These are phyloP conservation scores for Neoboletus brunneissimus DNA, from an alignment of 768 basidiomycete genomes.

Conservation along the genomic window DNA sequence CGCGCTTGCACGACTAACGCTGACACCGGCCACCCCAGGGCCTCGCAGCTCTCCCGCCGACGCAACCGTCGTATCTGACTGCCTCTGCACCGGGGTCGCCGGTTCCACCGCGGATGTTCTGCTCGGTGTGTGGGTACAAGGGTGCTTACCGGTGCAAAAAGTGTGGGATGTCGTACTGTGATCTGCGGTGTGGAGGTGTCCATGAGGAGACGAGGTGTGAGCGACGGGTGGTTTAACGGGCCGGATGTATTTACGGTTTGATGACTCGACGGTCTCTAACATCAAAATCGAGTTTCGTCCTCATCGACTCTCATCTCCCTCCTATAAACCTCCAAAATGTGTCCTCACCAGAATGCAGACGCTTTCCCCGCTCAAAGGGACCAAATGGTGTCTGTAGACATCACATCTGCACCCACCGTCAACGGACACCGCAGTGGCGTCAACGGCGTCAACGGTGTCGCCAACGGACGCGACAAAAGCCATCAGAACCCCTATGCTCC, in stretches of 20 bases:
- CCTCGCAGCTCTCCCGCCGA: slow-evolving; percentile 50
- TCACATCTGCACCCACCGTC: slow-evolving; percentile 35
- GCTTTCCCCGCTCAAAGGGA: slow-evolving; percentile 38
- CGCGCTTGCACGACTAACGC: background rate
- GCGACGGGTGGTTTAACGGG: slow-evolving; percentile 53
- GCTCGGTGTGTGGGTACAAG: slow-evolving; percentile 87
- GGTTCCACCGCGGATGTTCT: slow-evolving; percentile 68
- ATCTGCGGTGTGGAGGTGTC: slow-evolving; percentile 64
- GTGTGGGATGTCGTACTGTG: slow-evolving; percentile 77
- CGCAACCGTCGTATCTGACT: slow-evolving; percentile 68
- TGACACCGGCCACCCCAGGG: slow-evolving; percentile 41
- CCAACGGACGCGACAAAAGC: slow-evolving; percentile 40
- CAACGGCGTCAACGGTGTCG: slow-evolving; percentile 38
- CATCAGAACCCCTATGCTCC: slow-evolving; percentile 80
- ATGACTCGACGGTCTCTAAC: slow-evolving; percentile 9
- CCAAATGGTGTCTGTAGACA: slow-evolving; percentile 72
- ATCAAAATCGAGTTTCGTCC: background rate
- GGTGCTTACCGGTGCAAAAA: slow-evolving; percentile 75
- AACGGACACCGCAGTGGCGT: slow-evolving; percentile 40
- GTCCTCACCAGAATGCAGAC: slow-evolving; percentile 57
- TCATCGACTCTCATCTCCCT: background rate
- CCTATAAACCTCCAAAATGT: slow-evolving; percentile 28
- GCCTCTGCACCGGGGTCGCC: slow-evolving; percentile 56
- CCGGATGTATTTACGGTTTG: background rate
- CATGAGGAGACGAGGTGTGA: slow-evolving; percentile 85